phyloP scores from a whole-genome alignment of 352 stramenopile genomes.

The Pythium apleroticum region DNA sequence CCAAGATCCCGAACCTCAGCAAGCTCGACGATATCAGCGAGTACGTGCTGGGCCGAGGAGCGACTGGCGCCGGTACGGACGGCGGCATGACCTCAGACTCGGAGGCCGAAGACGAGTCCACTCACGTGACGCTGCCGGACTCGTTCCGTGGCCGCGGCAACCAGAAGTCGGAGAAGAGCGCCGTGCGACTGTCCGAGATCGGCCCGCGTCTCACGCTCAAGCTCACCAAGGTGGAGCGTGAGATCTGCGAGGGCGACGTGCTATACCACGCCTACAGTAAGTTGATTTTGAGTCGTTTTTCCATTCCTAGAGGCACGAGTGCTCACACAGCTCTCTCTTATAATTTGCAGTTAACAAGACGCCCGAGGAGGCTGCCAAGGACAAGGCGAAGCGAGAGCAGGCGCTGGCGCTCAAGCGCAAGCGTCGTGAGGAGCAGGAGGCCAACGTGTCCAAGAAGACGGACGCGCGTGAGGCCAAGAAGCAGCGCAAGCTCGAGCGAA shows the following conservation, averaged over 20 bases:
- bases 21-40: conserved; percentile 97
- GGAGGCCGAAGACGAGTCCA: conserved; percentile 94
- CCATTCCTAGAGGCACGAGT: too few species aligned
- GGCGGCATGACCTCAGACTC: conserved; percentile 90
- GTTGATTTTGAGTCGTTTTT: background rate
- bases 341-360: conserved; percentile 67
- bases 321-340: conserved; percentile 1
- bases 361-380: conserved; percentile 74
- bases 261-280: conserved; percentile 95
- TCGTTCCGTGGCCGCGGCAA: conserved; percentile 93
- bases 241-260: conserved; percentile 95
- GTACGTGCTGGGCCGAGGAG: conserved; percentile 87
- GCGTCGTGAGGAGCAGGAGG: conserved; percentile 87
- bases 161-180: conserved; percentile 89
- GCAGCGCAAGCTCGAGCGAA: conserved; percentile 64
- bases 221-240: conserved; percentile 96
- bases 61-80: conserved; percentile 29
- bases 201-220: conserved; percentile 94
- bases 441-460: conserved; percentile 89
- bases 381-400: conserved; percentile 77
- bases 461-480: conserved; percentile 79
- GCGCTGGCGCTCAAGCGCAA: conserved; percentile 75
- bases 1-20: conserved; percentile 93
- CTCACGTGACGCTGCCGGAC: conserved; percentile 91
- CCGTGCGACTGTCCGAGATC: conserved; percentile 95